Percentiles rank a stretch among this genome's conserved stretches.
Conservation (phyloP, 1,139 yeast species). For the Schizosaccharomyces versatilis region DNA sequence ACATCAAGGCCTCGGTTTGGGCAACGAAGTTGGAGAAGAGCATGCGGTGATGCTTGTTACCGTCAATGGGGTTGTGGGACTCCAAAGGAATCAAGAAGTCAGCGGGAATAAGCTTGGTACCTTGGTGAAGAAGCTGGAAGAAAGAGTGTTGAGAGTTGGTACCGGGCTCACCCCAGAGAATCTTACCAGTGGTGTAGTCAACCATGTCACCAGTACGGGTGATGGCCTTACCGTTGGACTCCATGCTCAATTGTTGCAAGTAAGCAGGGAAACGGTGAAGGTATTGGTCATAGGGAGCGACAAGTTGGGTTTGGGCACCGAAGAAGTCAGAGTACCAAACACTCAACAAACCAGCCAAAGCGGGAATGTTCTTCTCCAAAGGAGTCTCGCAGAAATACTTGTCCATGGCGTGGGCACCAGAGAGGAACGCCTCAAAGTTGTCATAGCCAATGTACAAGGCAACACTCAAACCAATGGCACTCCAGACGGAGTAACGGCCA, state of each 20-base stretch:
- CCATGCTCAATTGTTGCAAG: conserved; percentile 95
- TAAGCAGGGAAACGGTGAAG: conserved; percentile 97
- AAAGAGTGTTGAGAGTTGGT: conserved; percentile 97
- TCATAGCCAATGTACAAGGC: conserved; percentile 89
- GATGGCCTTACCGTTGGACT: conserved; percentile 93
- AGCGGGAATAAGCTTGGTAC: conserved; percentile 89
- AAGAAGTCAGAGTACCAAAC: conserved; percentile 97
- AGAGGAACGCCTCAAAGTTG: conserved; percentile 70
- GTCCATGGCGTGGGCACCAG: conserved; percentile 96
- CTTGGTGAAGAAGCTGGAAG: conserved; percentile 98
- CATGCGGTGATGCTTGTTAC: conserved; percentile 89
- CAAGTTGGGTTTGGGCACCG: conserved; percentile 94
- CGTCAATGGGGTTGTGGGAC: conserved; percentile 91
- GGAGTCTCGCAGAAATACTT: conserved; percentile 69
- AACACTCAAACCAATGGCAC: conserved; percentile 89
- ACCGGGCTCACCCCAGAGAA: conserved; percentile 94
- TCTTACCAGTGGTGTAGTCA: conserved; percentile 85
- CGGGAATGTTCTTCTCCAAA: conserved; percentile 75
- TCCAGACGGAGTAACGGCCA: conserved; percentile 98
- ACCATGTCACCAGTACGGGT: conserved; percentile 79
- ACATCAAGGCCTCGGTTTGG: conserved; percentile 93
- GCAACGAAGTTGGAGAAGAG: conserved; percentile 96
- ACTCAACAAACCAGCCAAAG: conserved; percentile 72
- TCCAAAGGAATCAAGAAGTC: conserved; percentile 93
- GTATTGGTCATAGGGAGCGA: conserved; percentile 96